Conservation (phyloP, 148 eudicot genomes). For the Diospyros kaki region DNA sequence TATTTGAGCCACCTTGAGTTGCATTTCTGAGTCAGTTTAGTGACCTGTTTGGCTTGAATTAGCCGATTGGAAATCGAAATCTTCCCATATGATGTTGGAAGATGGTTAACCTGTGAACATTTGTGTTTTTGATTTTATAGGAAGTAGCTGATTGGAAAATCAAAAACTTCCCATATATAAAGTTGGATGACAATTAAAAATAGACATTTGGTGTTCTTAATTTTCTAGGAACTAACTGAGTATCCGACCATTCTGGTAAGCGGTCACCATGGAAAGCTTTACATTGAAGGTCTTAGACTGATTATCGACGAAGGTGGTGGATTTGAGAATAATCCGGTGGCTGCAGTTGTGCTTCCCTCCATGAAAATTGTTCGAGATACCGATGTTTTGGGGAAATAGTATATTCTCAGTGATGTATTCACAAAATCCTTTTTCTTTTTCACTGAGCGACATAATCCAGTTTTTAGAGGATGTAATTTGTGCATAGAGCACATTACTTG, state of each 20-base stretch:
- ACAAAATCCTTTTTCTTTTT: too few relatives aligned
- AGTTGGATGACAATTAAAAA: neutral
- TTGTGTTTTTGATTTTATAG: too few relatives aligned
- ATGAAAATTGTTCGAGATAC: slow-evolving; percentile 68
- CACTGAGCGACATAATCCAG: too few relatives aligned
- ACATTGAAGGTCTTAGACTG: slow-evolving; percentile 67
- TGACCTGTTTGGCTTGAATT: neutral
- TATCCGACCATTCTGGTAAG: slow-evolving; percentile 62
- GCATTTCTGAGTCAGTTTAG: neutral
- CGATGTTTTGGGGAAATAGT: slow-evolving; percentile 27
- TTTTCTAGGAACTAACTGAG: slow-evolving; percentile 49
- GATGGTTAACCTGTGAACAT: too few relatives aligned
- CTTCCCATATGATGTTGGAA: too few relatives aligned
- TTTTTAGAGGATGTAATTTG: neutral
- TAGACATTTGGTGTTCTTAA: neutral
- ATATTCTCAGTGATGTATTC: too few relatives aligned
- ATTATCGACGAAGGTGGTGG: slow-evolving; percentile 91
- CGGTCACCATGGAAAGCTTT: slow-evolving; percentile 94
- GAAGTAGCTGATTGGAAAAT: too few relatives aligned
- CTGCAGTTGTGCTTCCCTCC: slow-evolving; percentile 78
- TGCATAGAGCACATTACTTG: neutral
- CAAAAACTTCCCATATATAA: neutral
- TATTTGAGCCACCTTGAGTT: slow-evolving; percentile 2
- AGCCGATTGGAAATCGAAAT: neutral
- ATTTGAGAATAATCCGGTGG: slow-evolving; percentile 52